These are phyloP conservation scores for Xylaria polymorpha DNA, from an alignment of 2,329 filamentous ascomycete genomes.

Conservation along the genomic window DNA sequence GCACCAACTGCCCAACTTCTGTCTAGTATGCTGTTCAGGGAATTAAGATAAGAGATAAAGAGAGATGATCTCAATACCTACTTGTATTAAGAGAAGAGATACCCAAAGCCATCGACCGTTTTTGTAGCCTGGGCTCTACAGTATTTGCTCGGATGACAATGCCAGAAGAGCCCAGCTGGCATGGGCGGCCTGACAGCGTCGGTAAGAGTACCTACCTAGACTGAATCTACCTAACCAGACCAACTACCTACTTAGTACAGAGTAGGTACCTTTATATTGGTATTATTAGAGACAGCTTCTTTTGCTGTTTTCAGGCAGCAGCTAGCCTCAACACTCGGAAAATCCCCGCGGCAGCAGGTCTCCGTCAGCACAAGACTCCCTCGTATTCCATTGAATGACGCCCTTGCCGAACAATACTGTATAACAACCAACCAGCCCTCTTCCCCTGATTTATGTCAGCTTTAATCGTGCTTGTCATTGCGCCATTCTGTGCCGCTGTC, in stretches of 20 bases:
- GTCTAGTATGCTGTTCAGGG: too few species aligned
- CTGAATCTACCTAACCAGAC: background rate
- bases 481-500: constrained; percentile 1
- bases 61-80: too few species aligned
- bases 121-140: too few species aligned
- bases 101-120: background rate
- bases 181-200: background rate
- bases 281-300: background rate
- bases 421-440: background rate
- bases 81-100: too few species aligned
- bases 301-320: background rate
- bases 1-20: too few species aligned
- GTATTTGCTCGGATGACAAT: background rate
- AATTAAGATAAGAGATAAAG: too few species aligned
- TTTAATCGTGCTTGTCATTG: background rate
- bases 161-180: background rate
- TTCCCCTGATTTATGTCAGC: constrained; percentile 4
- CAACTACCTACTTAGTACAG: too few species aligned
- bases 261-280: too few species aligned
- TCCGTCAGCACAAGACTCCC: background rate
- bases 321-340: background rate
- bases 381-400: background rate
- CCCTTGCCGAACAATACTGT: background rate
- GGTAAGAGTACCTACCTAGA: too few species aligned
- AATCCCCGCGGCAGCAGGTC: background rate